Conservation (phyloP, 2,329 filamentous ascomycete genomes). For the Graphilbum sp. region DNA sequence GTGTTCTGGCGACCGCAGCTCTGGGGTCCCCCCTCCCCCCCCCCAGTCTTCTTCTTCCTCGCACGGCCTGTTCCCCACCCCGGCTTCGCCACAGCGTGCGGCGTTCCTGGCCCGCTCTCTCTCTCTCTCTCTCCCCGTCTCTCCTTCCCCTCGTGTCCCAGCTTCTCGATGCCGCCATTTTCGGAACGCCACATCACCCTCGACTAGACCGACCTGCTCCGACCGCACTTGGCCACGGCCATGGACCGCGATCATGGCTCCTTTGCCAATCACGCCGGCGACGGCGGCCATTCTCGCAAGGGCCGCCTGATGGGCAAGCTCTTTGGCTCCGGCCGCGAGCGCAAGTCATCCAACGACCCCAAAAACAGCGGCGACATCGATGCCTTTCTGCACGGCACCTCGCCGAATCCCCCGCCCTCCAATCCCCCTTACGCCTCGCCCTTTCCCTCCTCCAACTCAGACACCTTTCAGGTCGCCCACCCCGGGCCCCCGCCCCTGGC, state of each 20-base stretch:
- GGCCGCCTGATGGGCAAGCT: slow-evolving; percentile 48
- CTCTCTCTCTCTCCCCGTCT: not conserved
- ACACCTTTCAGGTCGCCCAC: slow-evolving; percentile 37
- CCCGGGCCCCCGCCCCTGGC: slow-evolving; percentile 30
- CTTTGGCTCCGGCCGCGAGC: slow-evolving; percentile 26
- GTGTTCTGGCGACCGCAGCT: too few species aligned
- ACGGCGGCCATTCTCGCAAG: slow-evolving; percentile 22
- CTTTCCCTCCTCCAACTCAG: slow-evolving; percentile 22
- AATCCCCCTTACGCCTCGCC: not conserved
- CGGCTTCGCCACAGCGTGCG: too few species aligned
- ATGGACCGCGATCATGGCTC: slow-evolving; percentile 8
- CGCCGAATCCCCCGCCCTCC: slow-evolving; percentile 9
- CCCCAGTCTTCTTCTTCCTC: too few species aligned
- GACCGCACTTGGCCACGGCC: too few species aligned
- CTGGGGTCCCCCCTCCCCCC: too few species aligned
- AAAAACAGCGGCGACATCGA: slow-evolving; percentile 31
- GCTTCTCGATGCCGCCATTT: not conserved
- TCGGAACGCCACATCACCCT: too few species aligned
- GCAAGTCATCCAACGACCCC: slow-evolving; percentile 20
- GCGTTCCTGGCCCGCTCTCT: too few species aligned
- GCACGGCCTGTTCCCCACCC: too few species aligned
- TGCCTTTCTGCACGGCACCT: slow-evolving; percentile 39
- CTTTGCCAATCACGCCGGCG: slow-evolving; percentile 2
- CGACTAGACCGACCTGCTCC: not conserved
- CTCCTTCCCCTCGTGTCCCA: not conserved